phyloP scores from a whole-genome alignment of 1,284 basidiomycete species.

The Ceratobasidium sp. region DNA sequence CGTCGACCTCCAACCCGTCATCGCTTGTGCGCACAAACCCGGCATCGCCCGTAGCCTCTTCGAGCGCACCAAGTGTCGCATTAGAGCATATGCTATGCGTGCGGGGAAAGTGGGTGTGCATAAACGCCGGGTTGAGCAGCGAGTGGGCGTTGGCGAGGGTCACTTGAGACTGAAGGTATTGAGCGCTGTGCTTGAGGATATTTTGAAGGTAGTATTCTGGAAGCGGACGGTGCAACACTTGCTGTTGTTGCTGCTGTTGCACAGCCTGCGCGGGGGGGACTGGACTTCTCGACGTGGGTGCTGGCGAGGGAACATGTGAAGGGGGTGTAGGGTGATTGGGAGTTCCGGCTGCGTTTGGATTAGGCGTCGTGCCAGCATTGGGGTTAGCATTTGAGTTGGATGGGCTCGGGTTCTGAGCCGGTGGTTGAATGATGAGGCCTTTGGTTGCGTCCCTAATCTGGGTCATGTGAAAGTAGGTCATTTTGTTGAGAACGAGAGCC shows the following conservation, averaged over 20 bases:
- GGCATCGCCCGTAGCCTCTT: conserved; percentile 32
- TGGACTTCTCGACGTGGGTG: conserved; percentile 19
- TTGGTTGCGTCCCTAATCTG: conserved; percentile 27
- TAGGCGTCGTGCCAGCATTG: conserved; percentile 32
- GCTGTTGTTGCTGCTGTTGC: background rate
- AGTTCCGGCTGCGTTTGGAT: conserved; percentile 36
- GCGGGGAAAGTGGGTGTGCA: conserved; percentile 24
- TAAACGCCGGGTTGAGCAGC: conserved; percentile 36
- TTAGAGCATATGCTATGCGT: conserved; percentile 12
- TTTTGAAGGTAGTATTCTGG: conserved; percentile 27
- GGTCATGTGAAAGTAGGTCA: conserved; percentile 21
- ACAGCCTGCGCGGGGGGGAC: conserved; percentile 6
- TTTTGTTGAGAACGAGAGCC: conserved; percentile 31
- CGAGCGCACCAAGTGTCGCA: conserved; percentile 5
- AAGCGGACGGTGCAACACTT: conserved; percentile 18
- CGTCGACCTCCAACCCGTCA: conserved; percentile 40
- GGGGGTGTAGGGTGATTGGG: conserved; percentile 39
- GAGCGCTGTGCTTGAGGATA: conserved; percentile 26
- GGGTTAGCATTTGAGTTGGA: conserved; percentile 20
- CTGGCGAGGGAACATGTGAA: conserved; percentile 31
- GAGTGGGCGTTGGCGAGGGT: conserved; percentile 8
- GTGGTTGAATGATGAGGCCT: conserved; percentile 27
- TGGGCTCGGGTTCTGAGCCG: conserved; percentile 7
- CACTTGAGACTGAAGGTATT: conserved; percentile 13
- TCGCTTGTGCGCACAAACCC: conserved; percentile 37